Percentiles rank a stretch among this genome's conserved stretches.
These are phyloP conservation scores for Antitrichia curtipendula DNA, from an alignment of 225 moss, liverwort and hornwort genomes.

Conservation along the genomic window DNA sequence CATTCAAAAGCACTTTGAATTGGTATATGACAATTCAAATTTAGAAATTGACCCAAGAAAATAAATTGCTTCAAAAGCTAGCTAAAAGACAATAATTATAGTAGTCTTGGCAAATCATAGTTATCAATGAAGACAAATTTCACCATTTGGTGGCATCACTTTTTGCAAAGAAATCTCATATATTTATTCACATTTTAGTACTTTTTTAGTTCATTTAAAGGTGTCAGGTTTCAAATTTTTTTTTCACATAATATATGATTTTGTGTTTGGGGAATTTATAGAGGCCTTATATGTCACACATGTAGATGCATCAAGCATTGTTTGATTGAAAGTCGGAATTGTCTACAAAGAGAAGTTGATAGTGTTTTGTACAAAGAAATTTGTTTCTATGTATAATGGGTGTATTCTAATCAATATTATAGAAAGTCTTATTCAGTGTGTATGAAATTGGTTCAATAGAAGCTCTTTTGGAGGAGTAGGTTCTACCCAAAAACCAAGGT, in stretches of 20 bases:
- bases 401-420: neutral
- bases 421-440: neutral
- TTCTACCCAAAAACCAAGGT: neutral
- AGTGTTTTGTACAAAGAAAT: no score
- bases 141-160: neutral
- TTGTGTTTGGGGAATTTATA: rapidly evolving
- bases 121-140: neutral
- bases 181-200: rapidly evolving
- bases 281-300: rapidly evolving
- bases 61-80: neutral
- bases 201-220: neutral
- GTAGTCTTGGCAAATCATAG: rapidly evolving
- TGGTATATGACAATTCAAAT: neutral
- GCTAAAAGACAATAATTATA: neutral
- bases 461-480: rapidly evolving
- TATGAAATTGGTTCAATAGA: neutral
- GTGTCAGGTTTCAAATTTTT: neutral
- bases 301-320: neutral
- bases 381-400: neutral
- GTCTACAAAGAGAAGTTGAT: no score
- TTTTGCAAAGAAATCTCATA: rapidly evolving
- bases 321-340: neutral
- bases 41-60: neutral
- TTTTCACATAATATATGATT: neutral
- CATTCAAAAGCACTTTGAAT: neutral